phyloP scores from a whole-genome alignment of 805 yeast genomes.

The Hanseniaspora taiwanica region DNA sequence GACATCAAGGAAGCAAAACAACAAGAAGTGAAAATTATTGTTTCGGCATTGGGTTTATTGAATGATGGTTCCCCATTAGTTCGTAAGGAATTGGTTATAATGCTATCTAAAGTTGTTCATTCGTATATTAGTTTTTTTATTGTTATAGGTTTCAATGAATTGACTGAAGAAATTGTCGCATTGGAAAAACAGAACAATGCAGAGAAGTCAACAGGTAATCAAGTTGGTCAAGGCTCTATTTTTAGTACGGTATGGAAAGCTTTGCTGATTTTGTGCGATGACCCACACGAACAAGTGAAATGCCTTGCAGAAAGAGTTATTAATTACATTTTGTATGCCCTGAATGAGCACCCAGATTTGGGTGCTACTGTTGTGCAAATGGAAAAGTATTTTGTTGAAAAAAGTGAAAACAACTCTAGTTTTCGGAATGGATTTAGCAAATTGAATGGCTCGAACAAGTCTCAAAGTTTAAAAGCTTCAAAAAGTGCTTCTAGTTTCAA shows the following conservation, averaged over 20 bases:
- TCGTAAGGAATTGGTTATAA: slow-evolving; percentile 68
- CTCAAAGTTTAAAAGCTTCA: not conserved
- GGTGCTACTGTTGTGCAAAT: slow-evolving; percentile 51
- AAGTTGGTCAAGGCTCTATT: slow-evolving; percentile 79
- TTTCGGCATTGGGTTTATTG: slow-evolving; percentile 49
- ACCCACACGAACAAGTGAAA: slow-evolving; percentile 75
- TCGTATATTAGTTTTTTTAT: slow-evolving; percentile 62
- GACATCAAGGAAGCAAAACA: slow-evolving; percentile 37
- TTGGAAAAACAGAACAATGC: slow-evolving; percentile 25
- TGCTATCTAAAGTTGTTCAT: slow-evolving; percentile 59
- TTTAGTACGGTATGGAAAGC: slow-evolving; percentile 84
- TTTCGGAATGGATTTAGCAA: not conserved
- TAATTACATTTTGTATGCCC: slow-evolving; percentile 52
- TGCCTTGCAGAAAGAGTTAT: slow-evolving; percentile 59
- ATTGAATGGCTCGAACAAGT: not conserved
- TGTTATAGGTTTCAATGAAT: slow-evolving; percentile 74
- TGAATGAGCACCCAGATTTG: slow-evolving; percentile 41
- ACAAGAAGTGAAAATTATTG: slow-evolving; percentile 60
- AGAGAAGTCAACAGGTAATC: slow-evolving; percentile 11
- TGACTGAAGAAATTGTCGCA: slow-evolving; percentile 66
- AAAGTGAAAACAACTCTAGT: slow-evolving; percentile 14
- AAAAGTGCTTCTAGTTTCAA: not conserved
- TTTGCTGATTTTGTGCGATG: slow-evolving; percentile 64
- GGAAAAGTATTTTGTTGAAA: slow-evolving; percentile 49
- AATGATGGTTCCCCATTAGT: slow-evolving; percentile 88